Percentiles rank a stretch among this genome's conserved stretches.
These are phyloP conservation scores for Candida maesae DNA, from an alignment of 805 yeast species.

Conservation along the genomic window DNA sequence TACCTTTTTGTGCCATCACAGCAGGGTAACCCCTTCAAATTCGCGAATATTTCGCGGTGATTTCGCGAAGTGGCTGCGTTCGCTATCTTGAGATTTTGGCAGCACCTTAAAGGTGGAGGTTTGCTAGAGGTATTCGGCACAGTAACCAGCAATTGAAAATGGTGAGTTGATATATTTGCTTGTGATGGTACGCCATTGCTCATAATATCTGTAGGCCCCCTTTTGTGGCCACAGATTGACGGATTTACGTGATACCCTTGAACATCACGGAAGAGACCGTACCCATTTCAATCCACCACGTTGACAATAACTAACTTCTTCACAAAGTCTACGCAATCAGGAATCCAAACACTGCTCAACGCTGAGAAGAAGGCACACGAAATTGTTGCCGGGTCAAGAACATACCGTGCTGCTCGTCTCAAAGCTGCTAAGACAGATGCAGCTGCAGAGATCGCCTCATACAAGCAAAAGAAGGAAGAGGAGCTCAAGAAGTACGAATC, in stretches of 20 bases:
- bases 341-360: slow-evolving; percentile 33
- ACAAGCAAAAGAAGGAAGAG: slow-evolving; percentile 77
- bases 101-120: neutral
- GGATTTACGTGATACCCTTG: too few species aligned
- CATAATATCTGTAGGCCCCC: too few species aligned
- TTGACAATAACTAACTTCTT: slow-evolving; percentile 1
- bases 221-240: too few species aligned
- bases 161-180: too few species aligned
- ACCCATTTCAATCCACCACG: too few species aligned
- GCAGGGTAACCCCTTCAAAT: neutral
- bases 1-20: neutral
- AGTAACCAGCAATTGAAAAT: neutral
- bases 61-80: slow-evolving; percentile 1
- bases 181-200: too few species aligned
- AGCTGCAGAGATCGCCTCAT: slow-evolving; percentile 78
- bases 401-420: slow-evolving; percentile 79
- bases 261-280: too few species aligned
- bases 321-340: slow-evolving; percentile 21
- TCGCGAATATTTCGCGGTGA: neutral
- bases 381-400: slow-evolving; percentile 89
- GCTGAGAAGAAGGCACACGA: slow-evolving; percentile 98
- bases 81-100: slow-evolving; percentile 1
- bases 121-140: neutral
- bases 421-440: slow-evolving; percentile 96
- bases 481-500: slow-evolving; percentile 73